These are phyloP conservation scores for Bryoerythrophyllum caledonicum DNA, from an alignment of 225 moss, liverwort and hornwort genomes.

Conservation along the genomic window DNA sequence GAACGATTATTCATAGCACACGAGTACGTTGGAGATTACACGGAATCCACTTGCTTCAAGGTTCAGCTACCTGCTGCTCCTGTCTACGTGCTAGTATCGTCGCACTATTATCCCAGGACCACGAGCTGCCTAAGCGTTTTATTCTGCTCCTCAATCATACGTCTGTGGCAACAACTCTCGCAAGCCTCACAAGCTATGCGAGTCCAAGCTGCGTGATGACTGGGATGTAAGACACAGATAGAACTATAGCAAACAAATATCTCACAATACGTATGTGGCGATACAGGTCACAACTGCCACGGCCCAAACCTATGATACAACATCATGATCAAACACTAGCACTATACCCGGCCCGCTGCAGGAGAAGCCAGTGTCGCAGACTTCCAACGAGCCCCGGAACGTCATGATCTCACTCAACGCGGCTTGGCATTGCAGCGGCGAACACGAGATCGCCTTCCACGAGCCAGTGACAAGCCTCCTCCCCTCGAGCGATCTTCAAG, in stretches of 20 bases:
- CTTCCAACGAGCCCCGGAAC: not conserved
- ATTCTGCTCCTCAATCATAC: not conserved
- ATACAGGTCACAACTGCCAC: not conserved
- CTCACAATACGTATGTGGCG: not conserved
- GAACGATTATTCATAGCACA: too few species aligned
- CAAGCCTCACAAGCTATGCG: not conserved
- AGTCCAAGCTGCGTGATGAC: not conserved
- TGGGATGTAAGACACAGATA: not conserved
- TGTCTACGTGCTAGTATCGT: too few species aligned
- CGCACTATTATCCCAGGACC: not conserved
- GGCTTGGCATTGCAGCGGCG: not conserved
- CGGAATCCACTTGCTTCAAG: too few species aligned
- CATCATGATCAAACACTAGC: not conserved
- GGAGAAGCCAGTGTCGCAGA: not conserved
- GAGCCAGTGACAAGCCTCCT: not conserved
- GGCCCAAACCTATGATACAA: not conserved
- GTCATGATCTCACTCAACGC: not conserved
- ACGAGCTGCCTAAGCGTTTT: not conserved
- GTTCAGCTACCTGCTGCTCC: too few species aligned
- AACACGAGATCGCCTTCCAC: not conserved
- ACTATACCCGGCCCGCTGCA: not conserved
- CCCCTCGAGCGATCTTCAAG: not conserved
- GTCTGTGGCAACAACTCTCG: not conserved
- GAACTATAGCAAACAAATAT: not conserved
- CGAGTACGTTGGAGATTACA: too few species aligned